phyloP scores from a whole-genome alignment of 1,284 basidiomycete genomes.

The Ustilago loliicola region DNA sequence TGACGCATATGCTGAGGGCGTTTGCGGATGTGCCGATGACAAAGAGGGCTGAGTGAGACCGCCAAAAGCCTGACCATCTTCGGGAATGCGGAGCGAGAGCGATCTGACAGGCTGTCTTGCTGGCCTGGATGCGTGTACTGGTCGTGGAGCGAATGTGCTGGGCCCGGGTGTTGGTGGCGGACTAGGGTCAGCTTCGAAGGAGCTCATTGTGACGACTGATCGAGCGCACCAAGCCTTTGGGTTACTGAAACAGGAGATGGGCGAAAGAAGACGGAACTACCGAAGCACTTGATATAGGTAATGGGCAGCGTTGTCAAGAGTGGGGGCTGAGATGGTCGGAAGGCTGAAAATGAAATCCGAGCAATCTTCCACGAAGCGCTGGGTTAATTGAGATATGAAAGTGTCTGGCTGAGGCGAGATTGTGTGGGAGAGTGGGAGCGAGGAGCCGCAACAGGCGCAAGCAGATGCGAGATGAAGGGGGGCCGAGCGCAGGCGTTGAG shows the following conservation, averaged over 20 bases:
- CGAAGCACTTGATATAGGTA: constrained; percentile 12
- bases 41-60: constrained; percentile 34
- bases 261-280: neutral
- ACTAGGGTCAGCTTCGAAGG: constrained; percentile 18
- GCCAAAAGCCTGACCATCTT: constrained; percentile 39
- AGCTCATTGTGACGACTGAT: constrained; percentile 15
- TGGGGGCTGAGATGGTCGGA: neutral
- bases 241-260: neutral
- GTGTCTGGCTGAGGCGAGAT: neutral
- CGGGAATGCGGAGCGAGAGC: constrained; percentile 46
- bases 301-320: neutral
- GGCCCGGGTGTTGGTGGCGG: constrained; percentile 49
- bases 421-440: constrained; percentile 16
- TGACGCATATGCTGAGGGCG: constrained; percentile 8
- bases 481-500: constrained; percentile 5
- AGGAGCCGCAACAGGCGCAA: constrained; percentile 11
- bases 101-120: constrained; percentile 20
- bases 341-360: constrained; percentile 8
- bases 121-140: constrained; percentile 10
- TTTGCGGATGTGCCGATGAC: constrained; percentile 11
- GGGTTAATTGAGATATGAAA: constrained; percentile 11
- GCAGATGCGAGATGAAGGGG: constrained; percentile 12
- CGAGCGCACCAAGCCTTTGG: neutral
- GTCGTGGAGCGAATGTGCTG: constrained; percentile 40
- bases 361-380: constrained; percentile 6